phyloP scores from a whole-genome alignment of 495 filamentous ascomycete genomes.

The Penicillium psychrofluorescens region DNA sequence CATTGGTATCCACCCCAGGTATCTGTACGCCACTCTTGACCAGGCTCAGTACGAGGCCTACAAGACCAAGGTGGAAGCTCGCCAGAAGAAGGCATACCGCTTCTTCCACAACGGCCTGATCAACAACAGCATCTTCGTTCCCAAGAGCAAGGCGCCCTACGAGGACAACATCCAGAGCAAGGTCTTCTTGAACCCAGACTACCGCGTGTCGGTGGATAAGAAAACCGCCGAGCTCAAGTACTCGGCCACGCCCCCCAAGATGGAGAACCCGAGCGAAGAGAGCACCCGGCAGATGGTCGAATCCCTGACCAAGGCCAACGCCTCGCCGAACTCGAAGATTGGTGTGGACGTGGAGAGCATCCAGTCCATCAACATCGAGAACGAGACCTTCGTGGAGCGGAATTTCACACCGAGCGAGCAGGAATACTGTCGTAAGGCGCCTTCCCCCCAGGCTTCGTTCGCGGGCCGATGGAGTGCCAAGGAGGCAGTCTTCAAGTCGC shows the following conservation, averaged over 20 bases:
- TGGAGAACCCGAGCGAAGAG: slow-evolving; percentile 44
- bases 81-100: slow-evolving; percentile 97
- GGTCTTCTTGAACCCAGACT: slow-evolving; percentile 92
- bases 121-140: slow-evolving; percentile 94
- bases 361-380: slow-evolving; percentile 77
- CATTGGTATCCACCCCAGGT: slow-evolving; percentile 93
- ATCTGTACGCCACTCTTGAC: slow-evolving; percentile 92
- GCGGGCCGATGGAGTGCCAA: slow-evolving; percentile 95
- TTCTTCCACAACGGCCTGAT: slow-evolving; percentile 97
- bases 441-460: slow-evolving; percentile 74
- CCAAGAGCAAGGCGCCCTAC: slow-evolving; percentile 87
- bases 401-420: slow-evolving; percentile 86
- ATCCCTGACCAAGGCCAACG: slow-evolving; percentile 64
- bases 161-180: slow-evolving; percentile 74
- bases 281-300: slow-evolving; percentile 73
- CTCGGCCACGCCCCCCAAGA: slow-evolving; percentile 55
- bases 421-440: slow-evolving; percentile 73
- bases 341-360: slow-evolving; percentile 91
- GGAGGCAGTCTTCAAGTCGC: slow-evolving; percentile 95
- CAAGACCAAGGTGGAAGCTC: slow-evolving; percentile 75
- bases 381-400: slow-evolving; percentile 87
- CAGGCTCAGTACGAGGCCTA: slow-evolving; percentile 75
- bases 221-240: slow-evolving; percentile 73
- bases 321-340: slow-evolving; percentile 68
- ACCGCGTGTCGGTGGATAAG: slow-evolving; percentile 76